Percentiles rank a stretch among this genome's conserved stretches.
phyloP scores from a whole-genome alignment of 1,284 basidiomycete species.

The Irpex rosettiformis region DNA sequence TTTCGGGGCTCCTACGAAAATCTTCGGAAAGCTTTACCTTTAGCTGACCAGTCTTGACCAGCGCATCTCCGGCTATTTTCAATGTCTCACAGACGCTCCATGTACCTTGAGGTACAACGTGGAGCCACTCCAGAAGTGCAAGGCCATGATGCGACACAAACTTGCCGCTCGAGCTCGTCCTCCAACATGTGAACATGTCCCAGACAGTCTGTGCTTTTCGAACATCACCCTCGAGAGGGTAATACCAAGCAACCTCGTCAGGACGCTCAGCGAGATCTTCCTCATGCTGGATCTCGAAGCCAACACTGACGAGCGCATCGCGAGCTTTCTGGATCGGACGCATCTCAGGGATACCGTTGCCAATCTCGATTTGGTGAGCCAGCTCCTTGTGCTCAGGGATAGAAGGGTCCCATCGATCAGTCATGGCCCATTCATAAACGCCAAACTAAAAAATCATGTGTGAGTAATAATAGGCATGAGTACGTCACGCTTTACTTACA shows the following conservation, averaged over 20 bases:
- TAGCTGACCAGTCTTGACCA: slow-evolving; percentile 83
- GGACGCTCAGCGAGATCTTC: slow-evolving; percentile 91
- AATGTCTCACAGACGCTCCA: slow-evolving; percentile 88
- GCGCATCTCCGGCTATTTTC: slow-evolving; percentile 77
- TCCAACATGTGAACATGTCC: slow-evolving; percentile 88
- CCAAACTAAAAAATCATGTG: slow-evolving; percentile 67
- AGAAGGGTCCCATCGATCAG: slow-evolving; percentile 87
- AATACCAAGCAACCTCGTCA: slow-evolving; percentile 91
- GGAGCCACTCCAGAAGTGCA: slow-evolving; percentile 75
- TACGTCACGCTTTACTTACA: slow-evolving; percentile 46
- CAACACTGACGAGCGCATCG: slow-evolving; percentile 80
- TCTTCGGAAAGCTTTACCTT: slow-evolving; percentile 56
- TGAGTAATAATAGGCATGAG: not conserved
- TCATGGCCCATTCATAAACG: slow-evolving; percentile 99
- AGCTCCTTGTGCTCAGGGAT: slow-evolving; percentile 89
- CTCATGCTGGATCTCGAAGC: slow-evolving; percentile 88
- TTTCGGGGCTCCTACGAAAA: not conserved
- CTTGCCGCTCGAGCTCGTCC: slow-evolving; percentile 88
- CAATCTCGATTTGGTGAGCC: slow-evolving; percentile 88
- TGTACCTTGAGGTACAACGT: slow-evolving; percentile 91
- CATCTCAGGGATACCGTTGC: slow-evolving; percentile 99
- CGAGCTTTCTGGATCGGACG: slow-evolving; percentile 74
- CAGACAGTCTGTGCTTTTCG: slow-evolving; percentile 90
- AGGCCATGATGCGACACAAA: slow-evolving; percentile 83
- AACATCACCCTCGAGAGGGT: slow-evolving; percentile 93